A percentile compares a stretch with the other conserved stretches of the same genome.
phyloP scores from a whole-genome alignment of 2,329 filamentous ascomycete species.

The Colletotrichum aenigma region DNA sequence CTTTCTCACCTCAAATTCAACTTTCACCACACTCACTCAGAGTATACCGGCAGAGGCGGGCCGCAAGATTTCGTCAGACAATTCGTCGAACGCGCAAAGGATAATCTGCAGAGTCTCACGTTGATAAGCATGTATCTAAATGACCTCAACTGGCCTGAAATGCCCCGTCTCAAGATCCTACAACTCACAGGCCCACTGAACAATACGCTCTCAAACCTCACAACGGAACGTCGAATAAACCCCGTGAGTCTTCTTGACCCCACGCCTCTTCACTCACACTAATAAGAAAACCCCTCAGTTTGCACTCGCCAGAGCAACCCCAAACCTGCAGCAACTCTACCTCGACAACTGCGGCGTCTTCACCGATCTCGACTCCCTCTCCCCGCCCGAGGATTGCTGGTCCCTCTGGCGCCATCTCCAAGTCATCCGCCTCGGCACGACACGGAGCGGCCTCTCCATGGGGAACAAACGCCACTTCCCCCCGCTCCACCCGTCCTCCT shows the following conservation, averaged over 20 bases:
- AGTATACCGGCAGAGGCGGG: not conserved
- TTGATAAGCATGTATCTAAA: constrained; percentile 8
- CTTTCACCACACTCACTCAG: not conserved
- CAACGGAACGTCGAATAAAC: constrained; percentile 6
- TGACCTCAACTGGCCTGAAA: constrained; percentile 12
- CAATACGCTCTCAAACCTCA: not conserved
- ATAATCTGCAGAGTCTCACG: constrained; percentile 2
- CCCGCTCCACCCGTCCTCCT: constrained; percentile 21
- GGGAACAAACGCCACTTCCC: constrained; percentile 19
- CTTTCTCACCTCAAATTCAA: not conserved
- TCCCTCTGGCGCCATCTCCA: constrained; percentile 33
- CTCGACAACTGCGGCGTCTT: constrained; percentile 16
- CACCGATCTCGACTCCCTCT: constrained; percentile 12
- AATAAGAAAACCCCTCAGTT: not conserved
- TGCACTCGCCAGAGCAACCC: constrained; percentile 10
- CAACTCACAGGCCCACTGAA: constrained; percentile 8
- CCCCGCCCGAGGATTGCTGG: constrained; percentile 15
- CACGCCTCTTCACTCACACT: too few relatives aligned
- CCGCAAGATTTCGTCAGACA: constrained; percentile 10
- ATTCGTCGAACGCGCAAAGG: not conserved
- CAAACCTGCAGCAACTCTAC: constrained; percentile 13
- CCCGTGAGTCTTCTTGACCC: not conserved
- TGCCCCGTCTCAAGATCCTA: constrained; percentile 12
- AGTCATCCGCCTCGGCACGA: constrained; percentile 28
- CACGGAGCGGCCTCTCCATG: constrained; percentile 19